phyloP scores from a whole-genome alignment of 148 eudicot species.

The Vaccinium myrtillus region DNA sequence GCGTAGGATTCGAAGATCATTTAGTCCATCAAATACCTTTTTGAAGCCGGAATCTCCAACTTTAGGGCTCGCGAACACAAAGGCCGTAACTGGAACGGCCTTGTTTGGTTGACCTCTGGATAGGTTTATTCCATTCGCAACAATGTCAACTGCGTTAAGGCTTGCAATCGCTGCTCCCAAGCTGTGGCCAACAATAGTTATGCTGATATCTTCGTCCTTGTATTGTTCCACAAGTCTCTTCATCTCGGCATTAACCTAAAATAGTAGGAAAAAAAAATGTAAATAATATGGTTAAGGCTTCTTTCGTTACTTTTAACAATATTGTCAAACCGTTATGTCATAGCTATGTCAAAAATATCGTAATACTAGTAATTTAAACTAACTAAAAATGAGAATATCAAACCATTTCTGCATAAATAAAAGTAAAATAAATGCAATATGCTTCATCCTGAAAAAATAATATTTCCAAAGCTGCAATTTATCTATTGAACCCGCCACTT shows the following conservation, averaged over 20 bases:
- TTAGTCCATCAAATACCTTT: slow-evolving; percentile 18
- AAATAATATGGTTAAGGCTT: too few species aligned
- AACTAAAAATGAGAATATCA: too few species aligned
- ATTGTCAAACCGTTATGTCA: too few species aligned
- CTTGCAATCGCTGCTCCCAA: slow-evolving; percentile 55
- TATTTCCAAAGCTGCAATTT: too few species aligned
- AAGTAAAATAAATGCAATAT: too few species aligned
- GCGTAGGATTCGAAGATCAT: slow-evolving; percentile 31
- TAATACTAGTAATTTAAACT: too few species aligned
- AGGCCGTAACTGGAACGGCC: slow-evolving; percentile 47
- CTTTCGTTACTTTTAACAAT: too few species aligned
- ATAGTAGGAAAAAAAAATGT: too few species aligned
- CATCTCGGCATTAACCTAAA: slow-evolving; percentile 53
- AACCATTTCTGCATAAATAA: too few species aligned
- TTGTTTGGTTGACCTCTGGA: slow-evolving; percentile 26
- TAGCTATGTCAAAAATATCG: too few species aligned
- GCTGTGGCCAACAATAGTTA: slow-evolving; percentile 61
- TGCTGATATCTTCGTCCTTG: slow-evolving; percentile 54
- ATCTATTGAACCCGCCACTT: too few species aligned
- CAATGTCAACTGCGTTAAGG: slow-evolving; percentile 56
- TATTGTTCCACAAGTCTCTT: slow-evolving; percentile 39
- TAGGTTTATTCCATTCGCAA: slow-evolving; percentile 39
- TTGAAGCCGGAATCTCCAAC: slow-evolving; percentile 55
- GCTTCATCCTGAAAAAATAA: too few species aligned
- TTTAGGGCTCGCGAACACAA: slow-evolving; percentile 52